Evolutionary conservation across 768 basidiomycete species (phyloP).

Genomic region (Trametes punicea): DNA sequence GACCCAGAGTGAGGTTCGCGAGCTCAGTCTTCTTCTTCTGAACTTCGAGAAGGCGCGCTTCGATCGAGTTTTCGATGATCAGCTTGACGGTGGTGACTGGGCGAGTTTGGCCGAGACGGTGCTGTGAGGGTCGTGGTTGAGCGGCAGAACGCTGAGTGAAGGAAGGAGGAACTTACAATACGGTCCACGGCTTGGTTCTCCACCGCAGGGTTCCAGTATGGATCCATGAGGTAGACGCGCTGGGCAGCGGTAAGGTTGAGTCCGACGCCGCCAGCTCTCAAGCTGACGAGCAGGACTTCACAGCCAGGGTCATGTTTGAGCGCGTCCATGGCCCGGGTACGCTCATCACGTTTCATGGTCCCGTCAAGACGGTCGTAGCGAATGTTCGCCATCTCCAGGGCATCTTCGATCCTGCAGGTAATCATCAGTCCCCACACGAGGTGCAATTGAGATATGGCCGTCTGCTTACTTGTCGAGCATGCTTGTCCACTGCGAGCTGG

Average conservation of each 20-base stretch:
- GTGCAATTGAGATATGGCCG: not conserved
- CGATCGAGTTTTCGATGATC: slow-evolving; percentile 93
- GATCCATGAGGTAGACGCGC: slow-evolving; percentile 94
- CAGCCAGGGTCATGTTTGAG: slow-evolving; percentile 86
- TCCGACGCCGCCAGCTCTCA: slow-evolving; percentile 97
- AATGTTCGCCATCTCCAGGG: slow-evolving; percentile 77
- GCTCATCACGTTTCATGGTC: slow-evolving; percentile 96
- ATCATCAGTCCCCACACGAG: not conserved
- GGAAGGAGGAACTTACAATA: slow-evolving; percentile 57
- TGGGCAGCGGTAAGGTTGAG: slow-evolving; percentile 93
- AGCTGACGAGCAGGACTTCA: slow-evolving; percentile 92
- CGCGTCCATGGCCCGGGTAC: slow-evolving; percentile 87
- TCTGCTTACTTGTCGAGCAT: slow-evolving; percentile 82
- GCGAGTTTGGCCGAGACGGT: slow-evolving; percentile 91
- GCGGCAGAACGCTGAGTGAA: not conserved
- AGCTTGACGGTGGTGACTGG: slow-evolving; percentile 91
- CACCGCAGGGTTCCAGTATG: slow-evolving; percentile 97
- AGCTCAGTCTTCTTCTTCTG: slow-evolving; percentile 93
- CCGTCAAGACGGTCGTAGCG: slow-evolving; percentile 92
- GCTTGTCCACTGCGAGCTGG: slow-evolving; percentile 89
- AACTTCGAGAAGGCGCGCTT: slow-evolving; percentile 87
- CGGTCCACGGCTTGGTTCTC: slow-evolving; percentile 98
- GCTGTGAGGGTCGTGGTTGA: slow-evolving; percentile 43
- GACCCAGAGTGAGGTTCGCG: slow-evolving; percentile 90
- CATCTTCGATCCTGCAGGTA: slow-evolving; percentile 74